Conservation (phyloP, 2,329 filamentous ascomycete species). For the Aspergillus ochraceoroseus region DNA sequence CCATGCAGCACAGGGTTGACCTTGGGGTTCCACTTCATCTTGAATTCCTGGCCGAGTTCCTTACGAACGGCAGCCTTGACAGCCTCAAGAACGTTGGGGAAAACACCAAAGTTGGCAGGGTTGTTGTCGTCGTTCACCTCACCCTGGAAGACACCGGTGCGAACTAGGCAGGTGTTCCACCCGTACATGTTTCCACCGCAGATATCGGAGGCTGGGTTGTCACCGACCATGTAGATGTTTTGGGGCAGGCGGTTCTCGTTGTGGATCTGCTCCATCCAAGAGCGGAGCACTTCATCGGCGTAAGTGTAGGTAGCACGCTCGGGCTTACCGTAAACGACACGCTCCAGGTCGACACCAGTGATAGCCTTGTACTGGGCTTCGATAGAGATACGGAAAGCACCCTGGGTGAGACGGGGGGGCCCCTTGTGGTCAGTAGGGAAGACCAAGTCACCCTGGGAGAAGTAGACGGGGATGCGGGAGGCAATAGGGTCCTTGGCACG, state of each 20-base stretch:
- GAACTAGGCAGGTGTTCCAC: slow-evolving; percentile 74
- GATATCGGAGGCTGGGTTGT: slow-evolving; percentile 70
- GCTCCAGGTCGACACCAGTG: slow-evolving; percentile 66
- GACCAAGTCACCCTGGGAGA: slow-evolving; percentile 60
- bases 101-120: slow-evolving; percentile 72
- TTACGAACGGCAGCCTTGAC: slow-evolving; percentile 63
- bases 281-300: slow-evolving; percentile 65
- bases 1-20: slow-evolving; percentile 63
- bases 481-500: slow-evolving; percentile 60
- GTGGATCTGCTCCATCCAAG: slow-evolving; percentile 73
- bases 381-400: slow-evolving; percentile 68
- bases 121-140: slow-evolving; percentile 71
- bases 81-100: slow-evolving; percentile 66
- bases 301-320: slow-evolving; percentile 73
- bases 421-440: slow-evolving; percentile 62
- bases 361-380: slow-evolving; percentile 62
- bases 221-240: slow-evolving; percentile 72
- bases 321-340: slow-evolving; percentile 71
- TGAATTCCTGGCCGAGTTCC: slow-evolving; percentile 68
- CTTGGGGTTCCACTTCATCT: slow-evolving; percentile 65
- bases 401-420: slow-evolving; percentile 64
- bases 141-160: slow-evolving; percentile 73
- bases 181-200: slow-evolving; percentile 74
- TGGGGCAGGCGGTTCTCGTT: slow-evolving; percentile 63
- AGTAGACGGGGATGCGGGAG: slow-evolving; percentile 69